Conservation (phyloP, 2,329 filamentous ascomycete species). For the Penicillium italicum region DNA sequence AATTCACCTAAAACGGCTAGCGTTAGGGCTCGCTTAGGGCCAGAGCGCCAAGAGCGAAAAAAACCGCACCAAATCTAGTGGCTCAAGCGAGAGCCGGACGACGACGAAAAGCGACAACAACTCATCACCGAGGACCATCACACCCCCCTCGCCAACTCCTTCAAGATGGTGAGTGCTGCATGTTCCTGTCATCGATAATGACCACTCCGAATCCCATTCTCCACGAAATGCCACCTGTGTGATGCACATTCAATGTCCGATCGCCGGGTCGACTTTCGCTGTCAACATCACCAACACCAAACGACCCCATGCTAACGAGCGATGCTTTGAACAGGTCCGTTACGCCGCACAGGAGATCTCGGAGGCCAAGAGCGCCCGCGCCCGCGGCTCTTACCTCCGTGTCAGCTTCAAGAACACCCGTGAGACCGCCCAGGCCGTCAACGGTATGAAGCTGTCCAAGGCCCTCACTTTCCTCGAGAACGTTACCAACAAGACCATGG, state of each 20-base stretch:
- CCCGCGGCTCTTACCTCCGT: slow-evolving; percentile 97
- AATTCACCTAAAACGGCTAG: slow-evolving; percentile 28
- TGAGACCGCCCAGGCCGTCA: slow-evolving; percentile 99
- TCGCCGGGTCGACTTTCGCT: slow-evolving; percentile 7
- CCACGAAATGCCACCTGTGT: slow-evolving; percentile 13
- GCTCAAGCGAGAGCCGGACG: slow-evolving; percentile 32
- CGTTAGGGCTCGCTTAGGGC: slow-evolving; percentile 44
- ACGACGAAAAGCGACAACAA: slow-evolving; percentile 40
- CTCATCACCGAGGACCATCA: slow-evolving; percentile 43
- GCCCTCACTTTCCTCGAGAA: slow-evolving; percentile 97
- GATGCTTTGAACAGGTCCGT: slow-evolving; percentile 65
- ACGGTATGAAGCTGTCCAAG: slow-evolving; percentile 96
- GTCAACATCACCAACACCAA: slow-evolving; percentile 6
- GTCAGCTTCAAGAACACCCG: slow-evolving; percentile 99
- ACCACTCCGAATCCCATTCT: slow-evolving; percentile 9
- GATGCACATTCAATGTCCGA: slow-evolving; percentile 10
- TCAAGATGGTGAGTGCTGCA: slow-evolving; percentile 46
- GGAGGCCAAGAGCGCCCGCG: slow-evolving; percentile 89
- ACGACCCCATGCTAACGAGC: slow-evolving; percentile 29
- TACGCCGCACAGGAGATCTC: slow-evolving; percentile 91
- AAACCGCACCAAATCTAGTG: slow-evolving; percentile 38
- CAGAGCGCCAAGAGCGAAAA: slow-evolving; percentile 40
- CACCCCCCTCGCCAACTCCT: slow-evolving; percentile 40
- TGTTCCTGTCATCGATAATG: slow-evolving; percentile 10
- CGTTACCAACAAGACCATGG: slow-evolving; percentile 94